Evolutionary conservation across 23 red algal genomes (phyloP).

Genomic region (Gracilaria gracilis): DNA sequence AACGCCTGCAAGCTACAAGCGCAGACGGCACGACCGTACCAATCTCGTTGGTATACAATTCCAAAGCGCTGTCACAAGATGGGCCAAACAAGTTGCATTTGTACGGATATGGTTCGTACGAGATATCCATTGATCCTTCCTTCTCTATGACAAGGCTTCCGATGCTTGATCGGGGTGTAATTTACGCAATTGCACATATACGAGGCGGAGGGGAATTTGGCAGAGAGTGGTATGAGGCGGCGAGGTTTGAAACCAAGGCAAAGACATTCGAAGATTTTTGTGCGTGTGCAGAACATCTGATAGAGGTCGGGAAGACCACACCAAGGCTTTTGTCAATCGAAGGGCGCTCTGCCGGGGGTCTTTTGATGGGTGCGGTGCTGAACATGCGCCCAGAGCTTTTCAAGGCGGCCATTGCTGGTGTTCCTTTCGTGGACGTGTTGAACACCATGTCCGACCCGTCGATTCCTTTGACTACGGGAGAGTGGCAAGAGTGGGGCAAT

Average conservation of each 20-base stretch:
- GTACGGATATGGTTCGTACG: slow-evolving; percentile 93
- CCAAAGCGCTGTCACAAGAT: slow-evolving; percentile 33
- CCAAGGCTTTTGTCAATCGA: slow-evolving; percentile 62
- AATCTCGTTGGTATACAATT: slow-evolving; percentile 79
- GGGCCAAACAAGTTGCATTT: slow-evolving; percentile 60
- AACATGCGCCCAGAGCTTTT: slow-evolving; percentile 93
- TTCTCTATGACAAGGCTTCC: slow-evolving; percentile 72
- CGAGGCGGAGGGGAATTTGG: slow-evolving; percentile 90
- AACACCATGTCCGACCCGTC: slow-evolving; percentile 90
- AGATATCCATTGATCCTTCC: slow-evolving; percentile 84
- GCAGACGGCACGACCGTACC: slow-evolving; percentile 78
- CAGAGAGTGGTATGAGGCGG: slow-evolving; percentile 79
- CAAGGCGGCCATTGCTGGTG: slow-evolving; percentile 76
- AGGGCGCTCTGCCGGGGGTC: slow-evolving; percentile 85
- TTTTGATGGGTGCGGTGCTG: slow-evolving; percentile 80
- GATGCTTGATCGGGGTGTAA: slow-evolving; percentile 81
- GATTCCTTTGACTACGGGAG: slow-evolving; percentile 91
- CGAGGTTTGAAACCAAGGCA: slow-evolving; percentile 77
- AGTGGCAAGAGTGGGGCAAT: slow-evolving; percentile 95
- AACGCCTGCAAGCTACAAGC: slow-evolving; percentile 73
- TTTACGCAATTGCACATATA: slow-evolving; percentile 84
- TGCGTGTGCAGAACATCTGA: slow-evolving; percentile 70
- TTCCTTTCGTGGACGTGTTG: slow-evolving; percentile 93
- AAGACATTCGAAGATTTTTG: slow-evolving; percentile 91
- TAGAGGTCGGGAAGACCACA: slow-evolving; percentile 43